These are phyloP conservation scores for Leccinum ochraceum DNA, from an alignment of 768 basidiomycete genomes.

Conservation along the genomic window DNA sequence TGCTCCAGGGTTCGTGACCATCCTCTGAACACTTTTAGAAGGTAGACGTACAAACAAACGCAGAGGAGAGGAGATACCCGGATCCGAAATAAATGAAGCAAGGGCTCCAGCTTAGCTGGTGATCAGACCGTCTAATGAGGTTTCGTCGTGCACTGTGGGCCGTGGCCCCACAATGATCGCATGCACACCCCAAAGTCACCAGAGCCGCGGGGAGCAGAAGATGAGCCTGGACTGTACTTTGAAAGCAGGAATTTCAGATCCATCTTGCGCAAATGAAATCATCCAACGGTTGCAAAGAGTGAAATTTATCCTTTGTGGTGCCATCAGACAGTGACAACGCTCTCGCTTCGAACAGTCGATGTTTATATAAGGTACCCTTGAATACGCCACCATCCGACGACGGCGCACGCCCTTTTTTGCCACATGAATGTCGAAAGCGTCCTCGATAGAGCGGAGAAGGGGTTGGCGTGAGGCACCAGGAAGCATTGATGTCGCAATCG, in stretches of 20 bases:
- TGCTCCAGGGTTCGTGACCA: neutral
- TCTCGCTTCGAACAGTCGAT: conserved; percentile 9
- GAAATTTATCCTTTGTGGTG: conserved; percentile 10
- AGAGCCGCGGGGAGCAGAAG: conserved; percentile 18
- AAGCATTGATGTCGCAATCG: conserved; percentile 7
- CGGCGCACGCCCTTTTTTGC: conserved; percentile 6
- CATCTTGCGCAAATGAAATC: conserved; percentile 15
- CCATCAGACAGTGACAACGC: neutral
- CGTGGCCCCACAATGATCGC: neutral
- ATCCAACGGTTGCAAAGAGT: conserved; percentile 12
- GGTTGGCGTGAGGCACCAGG: conserved; percentile 6
- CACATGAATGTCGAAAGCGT: conserved; percentile 12
- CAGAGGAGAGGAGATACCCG: conserved; percentile 8
- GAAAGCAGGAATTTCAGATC: conserved; percentile 13
- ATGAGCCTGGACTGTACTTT: conserved; percentile 4
- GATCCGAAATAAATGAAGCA: conserved; percentile 13
- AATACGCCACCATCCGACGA: conserved; percentile 9
- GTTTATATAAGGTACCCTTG: neutral
- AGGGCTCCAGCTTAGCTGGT: neutral
- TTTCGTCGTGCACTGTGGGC: neutral
- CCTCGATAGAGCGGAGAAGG: conserved; percentile 12
- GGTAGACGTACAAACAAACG: neutral
- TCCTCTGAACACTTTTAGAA: conserved; percentile 10
- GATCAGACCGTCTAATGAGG: neutral
- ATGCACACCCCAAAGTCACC: neutral